Conservation (phyloP, 2,329 filamentous ascomycete species). For the Tolypocladium capitatum region DNA sequence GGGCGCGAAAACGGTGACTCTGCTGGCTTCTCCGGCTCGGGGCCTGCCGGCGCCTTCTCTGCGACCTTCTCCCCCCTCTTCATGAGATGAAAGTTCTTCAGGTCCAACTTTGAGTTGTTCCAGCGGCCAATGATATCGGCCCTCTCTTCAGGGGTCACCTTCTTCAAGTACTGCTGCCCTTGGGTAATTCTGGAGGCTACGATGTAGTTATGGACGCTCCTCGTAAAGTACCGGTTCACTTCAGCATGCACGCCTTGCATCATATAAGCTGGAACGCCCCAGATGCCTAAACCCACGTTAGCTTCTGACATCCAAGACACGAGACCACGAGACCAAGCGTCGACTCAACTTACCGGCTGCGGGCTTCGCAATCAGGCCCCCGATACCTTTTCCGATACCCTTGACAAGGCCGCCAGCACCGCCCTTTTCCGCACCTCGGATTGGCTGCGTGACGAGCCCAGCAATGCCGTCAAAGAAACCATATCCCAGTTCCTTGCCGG, state of each 20-base stretch:
- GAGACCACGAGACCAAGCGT: no score
- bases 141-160: constrained; percentile 43
- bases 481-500: constrained; percentile 63
- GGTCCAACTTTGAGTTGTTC: constrained; percentile 45
- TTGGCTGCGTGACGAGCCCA: constrained; percentile 66
- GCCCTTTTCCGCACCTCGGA: constrained; percentile 40
- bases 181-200: constrained; percentile 64
- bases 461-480: constrained; percentile 74
- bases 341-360: constrained; percentile 54
- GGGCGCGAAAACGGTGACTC: constrained; percentile 15
- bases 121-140: constrained; percentile 52
- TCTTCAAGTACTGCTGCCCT: constrained; percentile 52
- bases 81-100: constrained; percentile 44
- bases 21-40: constrained; percentile 3
- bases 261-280: constrained; percentile 65
- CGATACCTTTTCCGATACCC: constrained; percentile 71
- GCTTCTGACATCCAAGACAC: not conserved
- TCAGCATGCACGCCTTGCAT: constrained; percentile 75
- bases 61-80: constrained; percentile 32
- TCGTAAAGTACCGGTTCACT: constrained; percentile 55
- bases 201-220: constrained; percentile 66
- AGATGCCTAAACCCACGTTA: constrained; percentile 32
- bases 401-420: constrained; percentile 53
- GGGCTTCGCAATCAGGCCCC: constrained; percentile 72
- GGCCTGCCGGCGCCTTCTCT: constrained; percentile 14